A percentile compares a stretch with the other conserved stretches of the same genome.
Conservation (phyloP, 2,329 filamentous ascomycete species). For the Zopfia rhizophila region DNA sequence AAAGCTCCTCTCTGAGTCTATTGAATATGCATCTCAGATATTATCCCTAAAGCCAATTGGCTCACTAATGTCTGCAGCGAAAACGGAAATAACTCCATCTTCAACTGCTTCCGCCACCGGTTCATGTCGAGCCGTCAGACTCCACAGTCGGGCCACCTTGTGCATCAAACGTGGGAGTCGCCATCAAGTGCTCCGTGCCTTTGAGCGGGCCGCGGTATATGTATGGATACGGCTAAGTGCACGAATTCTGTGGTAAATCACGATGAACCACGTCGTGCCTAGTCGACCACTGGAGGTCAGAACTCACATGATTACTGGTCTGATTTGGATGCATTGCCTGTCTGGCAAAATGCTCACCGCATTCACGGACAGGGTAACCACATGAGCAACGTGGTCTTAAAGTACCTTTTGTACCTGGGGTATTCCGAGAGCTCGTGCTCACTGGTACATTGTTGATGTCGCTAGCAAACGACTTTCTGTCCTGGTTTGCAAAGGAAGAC, state of each 20-base stretch:
- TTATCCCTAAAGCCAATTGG: neutral
- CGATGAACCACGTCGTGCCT: conserved; percentile 34
- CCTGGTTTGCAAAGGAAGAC: too few relatives aligned
- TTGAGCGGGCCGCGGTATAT: conserved; percentile 10
- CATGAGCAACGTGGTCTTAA: conserved; percentile 10
- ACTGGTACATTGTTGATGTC: conserved; percentile 35
- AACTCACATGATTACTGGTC: conserved; percentile 7
- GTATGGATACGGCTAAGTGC: conserved; percentile 3
- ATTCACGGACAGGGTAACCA: conserved; percentile 3
- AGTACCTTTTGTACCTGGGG: too few relatives aligned
- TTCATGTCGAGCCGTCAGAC: neutral
- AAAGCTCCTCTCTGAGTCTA: neutral
- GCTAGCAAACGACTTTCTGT: conserved; percentile 19
- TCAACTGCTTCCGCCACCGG: too few relatives aligned
- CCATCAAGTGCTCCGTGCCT: neutral
- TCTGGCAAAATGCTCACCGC: conserved; percentile 14
- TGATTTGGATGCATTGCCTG: conserved; percentile 1
- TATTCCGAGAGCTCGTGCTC: conserved; percentile 34
- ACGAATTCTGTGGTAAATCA: conserved; percentile 24
- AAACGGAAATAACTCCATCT: too few relatives aligned
- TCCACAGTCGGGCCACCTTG: neutral
- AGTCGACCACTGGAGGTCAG: conserved; percentile 28
- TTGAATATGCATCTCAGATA: conserved; percentile 1
- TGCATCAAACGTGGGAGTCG: conserved; percentile 8
- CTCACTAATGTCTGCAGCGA: too few relatives aligned